Base-by-base conservation (phyloP, 768 basidiomycete genomes). In the Podaxis sp. region DNA sequence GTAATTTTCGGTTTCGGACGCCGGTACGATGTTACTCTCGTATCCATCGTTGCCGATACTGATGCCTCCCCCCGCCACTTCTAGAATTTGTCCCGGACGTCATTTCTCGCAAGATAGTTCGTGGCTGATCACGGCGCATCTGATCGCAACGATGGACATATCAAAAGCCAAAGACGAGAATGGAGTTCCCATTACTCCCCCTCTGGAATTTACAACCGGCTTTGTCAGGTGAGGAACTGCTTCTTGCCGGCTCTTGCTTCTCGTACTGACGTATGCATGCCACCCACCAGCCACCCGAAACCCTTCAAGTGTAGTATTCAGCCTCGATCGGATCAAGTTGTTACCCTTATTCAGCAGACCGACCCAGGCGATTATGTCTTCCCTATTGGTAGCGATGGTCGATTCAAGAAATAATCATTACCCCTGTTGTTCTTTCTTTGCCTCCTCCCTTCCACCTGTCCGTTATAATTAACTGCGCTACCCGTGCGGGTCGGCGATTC, bases 1-100 rank as follows among this genome's bases (percentile, higher is more conserved):
- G 68, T 83, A 40, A 76, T 84, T 19, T 87, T 86, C 66, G 85
- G 85, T 7, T 87, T 87, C 71, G 85, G 85, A 33, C 76, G 85
- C 59, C 74, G 83, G 82, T 82, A 62, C 71, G 73, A 58, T 44
- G 53, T 56, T 48, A 48, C 63, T 63, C 59, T 39, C 33, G 24
- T 4, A 13, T 6, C 13, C 55, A 7, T 19, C 24, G 9, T 53
- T 15, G 12, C 15, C 38, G 52, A 42, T 13, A 44, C 28, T 54
- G 36, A 59, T 33, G 44, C 36, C 57, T 53, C n/a, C 52, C 58
- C 33, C 54, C 57, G 55, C n/a, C 52, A 57, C 33, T 56, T 55
- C 48, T 64, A 83, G 83, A 61, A 75, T 80, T 59, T 88, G 86
- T 65, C 84, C 85, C 5, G 85, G 86, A 9, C 75, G 80, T 48